Percentiles rank a stretch among this genome's conserved stretches.
Evolutionary conservation across 352 stramenopile genomes (phyloP).

Genomic region (Phytopythium mirpurense): DNA sequence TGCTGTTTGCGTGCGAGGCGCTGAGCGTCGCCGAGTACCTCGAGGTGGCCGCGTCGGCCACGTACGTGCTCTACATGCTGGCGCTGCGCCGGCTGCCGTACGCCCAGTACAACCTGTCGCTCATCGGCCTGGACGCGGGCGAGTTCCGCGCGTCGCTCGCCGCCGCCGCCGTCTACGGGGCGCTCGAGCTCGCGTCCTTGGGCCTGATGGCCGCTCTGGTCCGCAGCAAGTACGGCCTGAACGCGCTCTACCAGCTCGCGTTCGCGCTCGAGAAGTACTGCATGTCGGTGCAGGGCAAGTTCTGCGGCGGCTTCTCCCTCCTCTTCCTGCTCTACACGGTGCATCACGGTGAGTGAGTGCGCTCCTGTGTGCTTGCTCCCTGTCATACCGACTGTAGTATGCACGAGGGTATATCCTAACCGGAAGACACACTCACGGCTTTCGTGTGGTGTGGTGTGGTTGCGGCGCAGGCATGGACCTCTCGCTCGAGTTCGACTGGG

Average conservation of each 20-base stretch:
- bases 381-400: too few species aligned
- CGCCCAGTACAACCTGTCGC: constrained; percentile 15
- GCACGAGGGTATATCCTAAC: too few species aligned
- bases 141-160: constrained; percentile 7
- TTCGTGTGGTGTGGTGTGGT: too few species aligned
- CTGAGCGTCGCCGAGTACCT: constrained; percentile 25
- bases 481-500: constrained; percentile 15
- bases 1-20: constrained; percentile 23
- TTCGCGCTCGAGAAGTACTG: constrained; percentile 34
- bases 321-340: constrained; percentile 24
- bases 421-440: too few species aligned
- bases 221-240: constrained; percentile 20
- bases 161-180: constrained; percentile 8
- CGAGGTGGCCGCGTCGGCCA: constrained; percentile 17
- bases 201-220: constrained; percentile 15
- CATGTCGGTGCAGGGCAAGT: constrained; percentile 17
- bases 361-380: too few species aligned
- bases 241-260: constrained; percentile 18
- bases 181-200: constrained; percentile 12
- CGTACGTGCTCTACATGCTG: constrained; percentile 23
- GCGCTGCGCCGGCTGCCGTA: constrained; percentile 13
- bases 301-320: constrained; percentile 16
- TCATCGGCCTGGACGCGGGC: constrained; percentile 9
- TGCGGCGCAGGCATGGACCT: constrained; percentile 14
- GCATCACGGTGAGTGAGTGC: background rate